phyloP scores from a whole-genome alignment of 2,329 filamentous ascomycete genomes.

The Metarhizium brunneum region DNA sequence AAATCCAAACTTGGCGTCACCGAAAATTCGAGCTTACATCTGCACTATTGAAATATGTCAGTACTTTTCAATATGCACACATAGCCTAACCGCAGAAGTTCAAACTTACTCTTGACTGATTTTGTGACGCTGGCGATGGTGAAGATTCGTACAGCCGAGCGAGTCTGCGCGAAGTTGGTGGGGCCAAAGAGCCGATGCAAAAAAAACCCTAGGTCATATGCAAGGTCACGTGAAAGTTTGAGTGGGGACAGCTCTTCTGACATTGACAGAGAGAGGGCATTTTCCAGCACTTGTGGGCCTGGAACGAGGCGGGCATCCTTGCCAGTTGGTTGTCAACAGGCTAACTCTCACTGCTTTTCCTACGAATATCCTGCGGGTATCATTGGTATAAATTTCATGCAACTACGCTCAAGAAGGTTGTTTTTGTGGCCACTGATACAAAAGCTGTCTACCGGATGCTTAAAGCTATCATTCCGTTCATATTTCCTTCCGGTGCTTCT shows the following conservation, averaged over 20 bases:
- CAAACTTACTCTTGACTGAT: slow-evolving; percentile 51
- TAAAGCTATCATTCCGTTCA: neutral
- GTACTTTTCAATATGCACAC: slow-evolving; percentile 18
- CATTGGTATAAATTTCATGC: neutral
- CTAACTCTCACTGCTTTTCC: neutral
- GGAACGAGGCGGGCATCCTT: too few relatives aligned
- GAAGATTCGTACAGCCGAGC: slow-evolving; percentile 23
- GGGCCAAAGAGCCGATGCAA: slow-evolving; percentile 24
- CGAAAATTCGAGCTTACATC: slow-evolving; percentile 57
- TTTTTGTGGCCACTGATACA: neutral
- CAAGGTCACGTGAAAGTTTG: slow-evolving; percentile 17
- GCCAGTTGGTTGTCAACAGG: too few relatives aligned
- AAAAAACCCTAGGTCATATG: slow-evolving; percentile 28
- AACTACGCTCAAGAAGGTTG: neutral
- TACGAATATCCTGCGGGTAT: neutral
- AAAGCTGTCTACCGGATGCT: neutral
- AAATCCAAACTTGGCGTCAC: slow-evolving; percentile 5
- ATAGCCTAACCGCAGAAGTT: neutral
- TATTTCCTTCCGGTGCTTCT: neutral
- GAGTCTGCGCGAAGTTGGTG: slow-evolving; percentile 35
- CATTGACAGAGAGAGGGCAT: too few relatives aligned
- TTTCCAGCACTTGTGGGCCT: too few relatives aligned
- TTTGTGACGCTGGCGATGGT: slow-evolving; percentile 38
- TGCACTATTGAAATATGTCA: slow-evolving; percentile 60
- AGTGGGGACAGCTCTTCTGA: neutral